Conservation (phyloP, 257 asterid genomes). For the Solanum neorickii region DNA sequence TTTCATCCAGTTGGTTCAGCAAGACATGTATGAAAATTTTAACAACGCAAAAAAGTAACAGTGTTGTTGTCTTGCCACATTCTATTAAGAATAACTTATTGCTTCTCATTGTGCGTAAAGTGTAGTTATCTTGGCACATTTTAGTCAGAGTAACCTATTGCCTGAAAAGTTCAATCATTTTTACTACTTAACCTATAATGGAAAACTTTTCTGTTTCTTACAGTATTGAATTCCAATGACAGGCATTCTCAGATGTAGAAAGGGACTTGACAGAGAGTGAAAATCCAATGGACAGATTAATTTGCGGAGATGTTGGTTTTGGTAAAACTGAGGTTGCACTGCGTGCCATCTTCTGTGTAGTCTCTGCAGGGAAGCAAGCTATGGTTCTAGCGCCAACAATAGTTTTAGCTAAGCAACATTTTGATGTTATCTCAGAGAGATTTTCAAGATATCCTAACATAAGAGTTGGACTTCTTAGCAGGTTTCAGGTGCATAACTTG, state of each 20-base stretch:
- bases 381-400: constrained; percentile 95
- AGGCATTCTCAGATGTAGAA: constrained; percentile 91
- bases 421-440: constrained; percentile 76
- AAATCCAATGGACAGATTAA: constrained; percentile 91
- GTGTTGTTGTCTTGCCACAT: not conserved
- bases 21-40: not conserved
- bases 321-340: constrained; percentile 98
- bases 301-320: constrained; percentile 99
- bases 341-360: constrained; percentile 92
- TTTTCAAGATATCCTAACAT: constrained; percentile 55
- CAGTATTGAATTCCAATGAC: constrained; percentile 31
- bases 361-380: constrained; percentile 83
- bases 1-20: not conserved
- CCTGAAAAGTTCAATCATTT: not conserved
- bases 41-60: not conserved
- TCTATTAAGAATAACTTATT: not conserved
- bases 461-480: constrained; percentile 78
- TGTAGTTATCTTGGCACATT: not conserved
- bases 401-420: constrained; percentile 93
- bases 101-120: not conserved
- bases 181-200: not conserved
- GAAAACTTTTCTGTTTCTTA: constrained; percentile 12
- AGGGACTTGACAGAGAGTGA: constrained; percentile 85
- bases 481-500: constrained; percentile 69
- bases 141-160: not conserved